Evolutionary conservation across 1,284 basidiomycete species (phyloP).

Genomic region (Hemileia vastatrix): DNA sequence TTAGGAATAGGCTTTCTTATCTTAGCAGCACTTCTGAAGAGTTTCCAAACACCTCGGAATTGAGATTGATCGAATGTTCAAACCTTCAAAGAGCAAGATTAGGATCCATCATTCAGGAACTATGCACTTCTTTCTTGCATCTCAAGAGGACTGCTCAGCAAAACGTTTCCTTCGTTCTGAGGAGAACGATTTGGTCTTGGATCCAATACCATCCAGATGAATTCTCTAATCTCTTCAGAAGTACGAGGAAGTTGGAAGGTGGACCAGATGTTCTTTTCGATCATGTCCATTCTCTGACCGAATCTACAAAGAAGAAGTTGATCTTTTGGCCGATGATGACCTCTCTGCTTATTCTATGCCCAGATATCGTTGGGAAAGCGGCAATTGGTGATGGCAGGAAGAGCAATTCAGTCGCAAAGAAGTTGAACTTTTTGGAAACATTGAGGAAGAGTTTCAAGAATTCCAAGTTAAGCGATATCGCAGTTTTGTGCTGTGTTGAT

Average conservation of each 20-base stretch:
- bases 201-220: slow-evolving; percentile 70
- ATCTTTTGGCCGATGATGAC: slow-evolving; percentile 71
- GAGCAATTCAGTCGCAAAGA: no score
- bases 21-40: no score
- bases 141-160: slow-evolving; percentile 66
- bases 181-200: slow-evolving; percentile 86
- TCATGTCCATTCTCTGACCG: slow-evolving; percentile 34
- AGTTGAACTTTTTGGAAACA: no score
- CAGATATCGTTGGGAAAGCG: slow-evolving; percentile 56
- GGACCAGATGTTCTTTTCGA: slow-evolving; percentile 41
- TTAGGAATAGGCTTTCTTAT: slow-evolving; percentile 63
- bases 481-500: slow-evolving; percentile 66
- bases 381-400: slow-evolving; percentile 46
- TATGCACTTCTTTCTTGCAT: slow-evolving; percentile 71
- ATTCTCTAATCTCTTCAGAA: slow-evolving; percentile 60
- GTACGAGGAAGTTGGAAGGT: slow-evolving; percentile 35
- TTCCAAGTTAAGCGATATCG: slow-evolving; percentile 52
- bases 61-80: slow-evolving; percentile 47
- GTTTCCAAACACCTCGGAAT: slow-evolving; percentile 53
- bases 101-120: slow-evolving; percentile 52
- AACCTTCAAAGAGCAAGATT: slow-evolving; percentile 46
- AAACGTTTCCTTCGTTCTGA: slow-evolving; percentile 62
- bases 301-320: slow-evolving; percentile 49
- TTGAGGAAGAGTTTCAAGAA: slow-evolving; percentile 39
- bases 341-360: slow-evolving; percentile 63